Percentiles rank a stretch among this genome's conserved stretches.
These are phyloP conservation scores for Haplosporangium gracile DNA, from an alignment of 192 early-diverging fungal species.

Conservation along the genomic window DNA sequence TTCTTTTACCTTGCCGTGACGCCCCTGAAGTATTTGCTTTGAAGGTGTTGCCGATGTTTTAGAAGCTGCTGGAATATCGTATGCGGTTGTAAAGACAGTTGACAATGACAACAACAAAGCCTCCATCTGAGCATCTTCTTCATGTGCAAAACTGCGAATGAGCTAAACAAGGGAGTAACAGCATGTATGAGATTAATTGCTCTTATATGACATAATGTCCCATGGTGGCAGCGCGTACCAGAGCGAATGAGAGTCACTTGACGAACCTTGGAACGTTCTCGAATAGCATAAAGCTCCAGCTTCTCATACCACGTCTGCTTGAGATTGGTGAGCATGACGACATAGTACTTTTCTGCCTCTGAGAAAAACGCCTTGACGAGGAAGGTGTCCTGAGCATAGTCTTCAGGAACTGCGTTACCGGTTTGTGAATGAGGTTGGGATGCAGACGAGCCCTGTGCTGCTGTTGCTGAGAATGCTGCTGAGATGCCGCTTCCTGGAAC, in stretches of 20 bases:
- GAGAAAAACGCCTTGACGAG: constrained; percentile 40
- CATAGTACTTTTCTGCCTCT: constrained; percentile 36
- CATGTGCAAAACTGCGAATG: constrained; percentile 42
- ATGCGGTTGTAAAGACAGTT: constrained; percentile 13
- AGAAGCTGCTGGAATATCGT: neutral
- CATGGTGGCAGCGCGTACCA: neutral
- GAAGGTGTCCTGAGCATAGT: constrained; percentile 31
- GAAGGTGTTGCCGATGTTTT: neutral
- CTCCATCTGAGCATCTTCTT: constrained; percentile 49
- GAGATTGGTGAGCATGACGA: constrained; percentile 43
- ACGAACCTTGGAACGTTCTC: constrained; percentile 34
- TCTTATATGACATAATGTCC: neutral
- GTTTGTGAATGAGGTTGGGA: constrained; percentile 1
- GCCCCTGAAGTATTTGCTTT: constrained; percentile 11
- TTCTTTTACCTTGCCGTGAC: constrained; percentile 19
- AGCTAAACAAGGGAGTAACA: neutral
- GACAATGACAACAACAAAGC: constrained; percentile 39
- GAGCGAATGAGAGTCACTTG: neutral
- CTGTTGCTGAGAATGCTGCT: neutral
- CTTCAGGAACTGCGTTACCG: constrained; percentile 4
- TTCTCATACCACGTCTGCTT: constrained; percentile 53
- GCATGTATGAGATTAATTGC: neutral
- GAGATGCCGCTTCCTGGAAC: neutral
- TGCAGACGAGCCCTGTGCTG: neutral
- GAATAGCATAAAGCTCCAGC: constrained; percentile 30